phyloP scores from a whole-genome alignment of 148 eudicot genomes.

The Rhododendron kiyosumense region DNA sequence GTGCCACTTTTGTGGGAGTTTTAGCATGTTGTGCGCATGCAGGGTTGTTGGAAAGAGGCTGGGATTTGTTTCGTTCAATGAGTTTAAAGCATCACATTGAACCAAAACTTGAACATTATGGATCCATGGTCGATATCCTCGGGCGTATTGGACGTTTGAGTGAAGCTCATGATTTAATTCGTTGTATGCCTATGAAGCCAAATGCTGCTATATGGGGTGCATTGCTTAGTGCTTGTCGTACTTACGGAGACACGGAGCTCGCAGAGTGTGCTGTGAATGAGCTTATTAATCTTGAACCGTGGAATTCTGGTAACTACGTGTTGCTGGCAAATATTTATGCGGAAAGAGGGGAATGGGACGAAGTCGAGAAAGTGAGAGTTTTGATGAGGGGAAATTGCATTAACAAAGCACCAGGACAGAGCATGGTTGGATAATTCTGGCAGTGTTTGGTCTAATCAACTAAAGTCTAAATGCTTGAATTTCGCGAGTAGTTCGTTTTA shows the following conservation, averaged over 20 bases:
- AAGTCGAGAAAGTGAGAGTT: constrained; percentile 41
- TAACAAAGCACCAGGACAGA: constrained; percentile 32
- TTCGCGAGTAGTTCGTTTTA: not conserved
- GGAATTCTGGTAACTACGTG: constrained; percentile 54
- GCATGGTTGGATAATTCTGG: constrained; percentile 13
- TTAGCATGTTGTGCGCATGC: constrained; percentile 47
- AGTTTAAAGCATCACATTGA: constrained; percentile 20
- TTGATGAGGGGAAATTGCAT: constrained; percentile 36
- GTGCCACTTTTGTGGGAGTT: constrained; percentile 41
- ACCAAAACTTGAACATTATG: constrained; percentile 50
- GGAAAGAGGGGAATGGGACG: constrained; percentile 44
- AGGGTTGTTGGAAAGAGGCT: constrained; percentile 36
- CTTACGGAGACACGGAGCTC: constrained; percentile 30
- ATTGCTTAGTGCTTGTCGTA: constrained; percentile 49
- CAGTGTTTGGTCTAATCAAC: not conserved
- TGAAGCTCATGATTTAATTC: constrained; percentile 41
- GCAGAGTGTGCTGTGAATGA: constrained; percentile 43
- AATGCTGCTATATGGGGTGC: constrained; percentile 52
- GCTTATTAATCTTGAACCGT: constrained; percentile 43
- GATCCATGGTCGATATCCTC: constrained; percentile 52
- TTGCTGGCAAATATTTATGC: constrained; percentile 47
- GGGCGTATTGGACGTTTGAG: constrained; percentile 42
- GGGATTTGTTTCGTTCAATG: constrained; percentile 35
- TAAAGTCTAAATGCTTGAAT: not conserved
- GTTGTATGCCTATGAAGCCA: constrained; percentile 43